These are phyloP conservation scores for Pueraria montana DNA, from an alignment of 306 rosid species.

Conservation along the genomic window DNA sequence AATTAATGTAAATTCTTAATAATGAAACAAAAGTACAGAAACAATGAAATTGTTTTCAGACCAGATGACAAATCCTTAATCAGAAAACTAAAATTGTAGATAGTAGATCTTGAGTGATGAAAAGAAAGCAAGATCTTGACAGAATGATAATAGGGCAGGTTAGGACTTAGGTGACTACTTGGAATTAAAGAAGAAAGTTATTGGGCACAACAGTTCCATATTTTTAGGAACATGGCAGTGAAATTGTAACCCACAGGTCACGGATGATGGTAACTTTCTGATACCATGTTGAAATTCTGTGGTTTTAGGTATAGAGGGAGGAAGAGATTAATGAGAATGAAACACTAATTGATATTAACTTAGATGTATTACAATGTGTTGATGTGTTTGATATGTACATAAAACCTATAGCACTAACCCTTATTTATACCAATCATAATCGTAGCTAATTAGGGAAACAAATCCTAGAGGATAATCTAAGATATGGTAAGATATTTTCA, in stretches of 20 bases:
- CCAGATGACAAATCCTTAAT: not conserved
- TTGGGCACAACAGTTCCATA: not conserved
- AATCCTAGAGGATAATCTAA: not conserved
- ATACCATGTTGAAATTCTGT: not conserved
- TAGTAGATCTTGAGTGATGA: not conserved
- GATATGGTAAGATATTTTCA: not conserved
- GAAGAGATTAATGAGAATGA: not conserved
- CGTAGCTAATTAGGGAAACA: not conserved
- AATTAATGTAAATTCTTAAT: conserved; percentile 22
- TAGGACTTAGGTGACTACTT: too few relatives aligned
- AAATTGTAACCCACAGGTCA: not conserved
- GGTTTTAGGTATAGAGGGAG: not conserved
- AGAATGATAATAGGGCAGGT: too few relatives aligned
- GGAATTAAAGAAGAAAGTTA: too few relatives aligned
- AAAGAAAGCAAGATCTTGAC: not conserved
- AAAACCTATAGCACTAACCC: not conserved
- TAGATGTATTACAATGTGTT: not conserved
- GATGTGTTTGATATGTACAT: not conserved
- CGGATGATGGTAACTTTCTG: not conserved
- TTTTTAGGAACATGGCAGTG: not conserved
- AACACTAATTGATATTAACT: not conserved
- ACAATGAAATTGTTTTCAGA: not conserved
- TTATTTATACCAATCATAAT: not conserved
- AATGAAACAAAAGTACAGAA: conserved; percentile 28
- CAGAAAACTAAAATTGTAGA: not conserved